Percentiles rank a stretch among this genome's conserved stretches.
Conservation (phyloP, 306 rosid species). For the Prinsepia uniflora region DNA sequence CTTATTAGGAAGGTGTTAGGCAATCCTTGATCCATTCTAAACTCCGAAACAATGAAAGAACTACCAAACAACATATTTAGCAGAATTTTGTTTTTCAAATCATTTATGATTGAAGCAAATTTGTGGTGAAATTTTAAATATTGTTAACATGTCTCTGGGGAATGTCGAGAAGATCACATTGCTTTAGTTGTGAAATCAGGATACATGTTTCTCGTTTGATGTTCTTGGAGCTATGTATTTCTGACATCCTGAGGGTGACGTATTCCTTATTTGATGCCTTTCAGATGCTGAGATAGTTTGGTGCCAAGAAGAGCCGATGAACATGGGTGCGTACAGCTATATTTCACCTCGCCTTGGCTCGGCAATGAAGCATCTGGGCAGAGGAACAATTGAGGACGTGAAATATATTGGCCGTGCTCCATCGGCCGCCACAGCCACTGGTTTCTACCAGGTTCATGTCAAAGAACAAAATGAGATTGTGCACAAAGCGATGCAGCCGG, state of each 20-base stretch:
- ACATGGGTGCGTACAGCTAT: constrained; percentile 89
- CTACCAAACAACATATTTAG: too few relatives aligned
- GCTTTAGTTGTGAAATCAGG: background rate
- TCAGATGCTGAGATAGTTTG: constrained; percentile 92
- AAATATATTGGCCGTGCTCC: constrained; percentile 89
- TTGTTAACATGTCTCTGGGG: background rate
- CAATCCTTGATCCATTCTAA: too few relatives aligned
- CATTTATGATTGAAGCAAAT: background rate
- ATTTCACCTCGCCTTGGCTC: constrained; percentile 65
- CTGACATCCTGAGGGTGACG: constrained; percentile 17
- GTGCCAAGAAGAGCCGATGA: constrained; percentile 99
- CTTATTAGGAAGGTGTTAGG: too few relatives aligned
- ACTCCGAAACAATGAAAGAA: too few relatives aligned
- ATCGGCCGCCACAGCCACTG: constrained; percentile 89
- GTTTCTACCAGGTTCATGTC: constrained; percentile 73
- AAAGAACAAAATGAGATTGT: constrained; percentile 80
- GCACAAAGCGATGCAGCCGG: constrained; percentile 70
- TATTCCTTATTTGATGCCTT: constrained; percentile 18
- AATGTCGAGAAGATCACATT: too few relatives aligned
- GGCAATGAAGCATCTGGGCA: constrained; percentile 63
- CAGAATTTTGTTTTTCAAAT: too few relatives aligned
- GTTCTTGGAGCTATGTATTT: background rate
- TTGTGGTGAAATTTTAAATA: background rate
- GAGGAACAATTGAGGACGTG: constrained; percentile 67
- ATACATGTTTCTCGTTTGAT: background rate